phyloP scores from a whole-genome alignment of 371 early-diverging fungal species.

The Rhizopus delemar region DNA sequence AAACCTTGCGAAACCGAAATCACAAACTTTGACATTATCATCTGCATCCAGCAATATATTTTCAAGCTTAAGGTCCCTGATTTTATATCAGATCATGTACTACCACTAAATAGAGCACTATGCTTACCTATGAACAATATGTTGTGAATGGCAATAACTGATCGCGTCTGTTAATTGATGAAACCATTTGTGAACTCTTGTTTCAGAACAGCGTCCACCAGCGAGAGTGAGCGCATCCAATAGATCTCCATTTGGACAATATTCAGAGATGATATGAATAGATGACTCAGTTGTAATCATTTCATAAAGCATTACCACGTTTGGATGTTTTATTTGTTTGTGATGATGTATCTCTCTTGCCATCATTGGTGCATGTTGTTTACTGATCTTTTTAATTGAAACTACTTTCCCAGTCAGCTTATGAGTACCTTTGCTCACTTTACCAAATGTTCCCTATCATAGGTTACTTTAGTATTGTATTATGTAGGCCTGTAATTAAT shows the following conservation, averaged over 20 bases:
- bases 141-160: slow-evolving; percentile 73
- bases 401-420: slow-evolving; percentile 79
- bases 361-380: slow-evolving; percentile 67
- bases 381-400: slow-evolving; percentile 82
- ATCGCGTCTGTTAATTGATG: slow-evolving; percentile 76
- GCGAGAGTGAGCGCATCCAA: slow-evolving; percentile 68
- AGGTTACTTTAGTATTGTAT: neutral
- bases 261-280: slow-evolving; percentile 82
- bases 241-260: slow-evolving; percentile 76
- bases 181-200: slow-evolving; percentile 65
- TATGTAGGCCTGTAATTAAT: neutral
- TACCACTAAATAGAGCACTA: neutral
- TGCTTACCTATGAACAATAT: slow-evolving; percentile 76
- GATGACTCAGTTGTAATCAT: slow-evolving; percentile 80
- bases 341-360: slow-evolving; percentile 89
- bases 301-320: slow-evolving; percentile 83
- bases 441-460: slow-evolving; percentile 77
- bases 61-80: slow-evolving; percentile 83
- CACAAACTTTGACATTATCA: slow-evolving; percentile 78
- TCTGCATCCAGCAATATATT: slow-evolving; percentile 79
- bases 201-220: slow-evolving; percentile 55
- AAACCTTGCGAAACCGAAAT: slow-evolving; percentile 89
- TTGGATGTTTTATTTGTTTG: slow-evolving; percentile 79
- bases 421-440: slow-evolving; percentile 83
- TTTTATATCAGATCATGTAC: neutral